Evolutionary conservation across 371 early-diverging fungal genomes (phyloP).

Genomic region (Zychaea mexicana): DNA sequence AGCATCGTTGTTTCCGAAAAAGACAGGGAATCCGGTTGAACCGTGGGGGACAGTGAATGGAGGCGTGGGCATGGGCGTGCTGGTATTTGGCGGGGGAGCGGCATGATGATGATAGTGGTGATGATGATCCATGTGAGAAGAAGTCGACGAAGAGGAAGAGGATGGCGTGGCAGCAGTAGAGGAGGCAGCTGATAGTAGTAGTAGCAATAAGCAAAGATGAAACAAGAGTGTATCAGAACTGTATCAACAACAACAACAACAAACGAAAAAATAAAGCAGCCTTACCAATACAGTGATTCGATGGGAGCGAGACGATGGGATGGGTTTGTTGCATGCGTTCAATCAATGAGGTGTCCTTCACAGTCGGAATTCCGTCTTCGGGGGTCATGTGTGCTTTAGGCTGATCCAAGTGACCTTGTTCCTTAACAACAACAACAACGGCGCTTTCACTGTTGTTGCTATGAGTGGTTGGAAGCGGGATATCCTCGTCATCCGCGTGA

Average conservation of each 20-base stretch:
- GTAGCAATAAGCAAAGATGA: neutral
- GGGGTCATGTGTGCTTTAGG: conserved; percentile 17
- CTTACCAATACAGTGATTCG: conserved; percentile 17
- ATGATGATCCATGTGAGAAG: neutral
- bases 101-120: neutral
- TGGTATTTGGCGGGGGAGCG: neutral
- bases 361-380: conserved; percentile 25
- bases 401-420: conserved; percentile 5
- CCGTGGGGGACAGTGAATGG: conserved; percentile 18
- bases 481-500: neutral
- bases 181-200: neutral
- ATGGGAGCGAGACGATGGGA: conserved; percentile 14
- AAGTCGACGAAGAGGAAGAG: neutral
- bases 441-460: neutral
- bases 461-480: conserved; percentile 8
- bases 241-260: neutral
- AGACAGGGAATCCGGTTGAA: conserved; percentile 13
- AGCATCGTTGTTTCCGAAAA: conserved; percentile 9
- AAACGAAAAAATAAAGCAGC: neutral
- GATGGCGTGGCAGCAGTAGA: neutral
- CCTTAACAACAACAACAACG: neutral
- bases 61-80: conserved; percentile 19
- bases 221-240: neutral
- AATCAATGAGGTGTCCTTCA: conserved; percentile 18
- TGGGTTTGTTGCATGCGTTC: conserved; percentile 19